A percentile compares a stretch with the other conserved stretches of the same genome.
Evolutionary conservation across 225 moss, liverwort and hornwort species (phyloP).

Genomic region (Thuidium tamariscinum): DNA sequence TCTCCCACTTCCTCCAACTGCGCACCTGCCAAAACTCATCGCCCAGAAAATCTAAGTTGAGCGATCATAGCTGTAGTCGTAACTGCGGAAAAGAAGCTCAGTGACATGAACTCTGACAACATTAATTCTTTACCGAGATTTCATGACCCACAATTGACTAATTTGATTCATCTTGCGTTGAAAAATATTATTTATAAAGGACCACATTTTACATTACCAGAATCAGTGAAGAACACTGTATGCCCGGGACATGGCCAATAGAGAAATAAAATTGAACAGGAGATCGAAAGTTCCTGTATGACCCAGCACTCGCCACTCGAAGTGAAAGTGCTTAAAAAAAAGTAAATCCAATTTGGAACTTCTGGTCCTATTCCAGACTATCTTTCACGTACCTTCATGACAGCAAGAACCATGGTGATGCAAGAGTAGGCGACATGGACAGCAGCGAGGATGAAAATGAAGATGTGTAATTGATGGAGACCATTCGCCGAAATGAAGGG

Average conservation of each 20-base stretch:
- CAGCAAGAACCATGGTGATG: slow-evolving; percentile 65
- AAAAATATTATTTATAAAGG: neutral
- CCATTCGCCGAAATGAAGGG: slow-evolving; percentile 43
- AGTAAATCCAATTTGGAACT: neutral
- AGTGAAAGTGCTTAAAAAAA: neutral
- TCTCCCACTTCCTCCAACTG: slow-evolving; percentile 56
- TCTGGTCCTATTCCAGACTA: neutral
- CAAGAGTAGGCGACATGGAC: slow-evolving; percentile 65
- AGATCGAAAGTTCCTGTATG: neutral
- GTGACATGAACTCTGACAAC: neutral
- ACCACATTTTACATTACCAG: neutral
- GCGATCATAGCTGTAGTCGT: neutral
- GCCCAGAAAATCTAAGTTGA: neutral
- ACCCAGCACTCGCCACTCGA: neutral
- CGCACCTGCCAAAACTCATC: slow-evolving; percentile 20
- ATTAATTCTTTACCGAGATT: neutral
- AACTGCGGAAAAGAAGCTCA: neutral
- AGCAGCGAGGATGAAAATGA: slow-evolving; percentile 72
- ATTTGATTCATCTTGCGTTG: neutral
- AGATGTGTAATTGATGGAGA: slow-evolving; percentile 80
- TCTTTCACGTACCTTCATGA: slow-evolving; percentile 33
- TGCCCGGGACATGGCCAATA: neutral
- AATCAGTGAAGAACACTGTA: neutral
- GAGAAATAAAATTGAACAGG: neutral
- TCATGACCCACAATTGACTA: neutral